phyloP scores from a whole-genome alignment of 2,329 filamentous ascomycete genomes.

The Xylariales sp. region DNA sequence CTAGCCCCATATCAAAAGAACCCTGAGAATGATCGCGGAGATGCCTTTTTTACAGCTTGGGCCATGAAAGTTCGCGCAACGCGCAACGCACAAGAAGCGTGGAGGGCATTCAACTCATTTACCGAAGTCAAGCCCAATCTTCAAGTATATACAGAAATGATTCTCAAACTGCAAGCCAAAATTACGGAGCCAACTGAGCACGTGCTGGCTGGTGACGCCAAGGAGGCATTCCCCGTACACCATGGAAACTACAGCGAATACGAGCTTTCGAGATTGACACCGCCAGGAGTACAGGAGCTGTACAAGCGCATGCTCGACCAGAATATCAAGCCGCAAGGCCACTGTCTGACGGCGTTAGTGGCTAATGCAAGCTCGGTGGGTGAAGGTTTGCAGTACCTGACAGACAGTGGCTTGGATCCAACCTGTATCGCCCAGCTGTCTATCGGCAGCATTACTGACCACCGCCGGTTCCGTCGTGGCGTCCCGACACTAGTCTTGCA shows the following conservation, averaged over 20 bases:
- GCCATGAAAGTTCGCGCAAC: constrained; percentile 54
- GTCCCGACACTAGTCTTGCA: constrained; percentile 34
- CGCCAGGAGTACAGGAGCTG: constrained; percentile 55
- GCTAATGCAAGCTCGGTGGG: constrained; percentile 42
- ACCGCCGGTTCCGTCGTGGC: constrained; percentile 12
- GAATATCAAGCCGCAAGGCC: constrained; percentile 42
- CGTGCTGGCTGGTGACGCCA: constrained; percentile 55
- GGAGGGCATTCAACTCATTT: constrained; percentile 30
- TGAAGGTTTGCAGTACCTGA: constrained; percentile 45
- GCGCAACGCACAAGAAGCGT: constrained; percentile 58
- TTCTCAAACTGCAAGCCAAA: constrained; percentile 47
- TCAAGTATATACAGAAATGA: constrained; percentile 56
- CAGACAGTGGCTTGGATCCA: constrained; percentile 32
- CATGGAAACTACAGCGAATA: constrained; percentile 58
- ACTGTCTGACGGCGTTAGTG: constrained; percentile 53
- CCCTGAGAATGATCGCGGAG: constrained; percentile 17
- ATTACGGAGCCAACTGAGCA: constrained; percentile 19
- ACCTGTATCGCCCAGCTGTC: constrained; percentile 14
- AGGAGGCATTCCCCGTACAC: constrained; percentile 49
- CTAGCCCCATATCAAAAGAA: constrained; percentile 27
- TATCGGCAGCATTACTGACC: no score
- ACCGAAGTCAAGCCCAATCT: constrained; percentile 29
- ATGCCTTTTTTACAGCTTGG: constrained; percentile 41
- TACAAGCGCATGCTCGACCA: constrained; percentile 53
- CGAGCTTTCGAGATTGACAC: constrained; percentile 57